Conservation (phyloP, 2,329 filamentous ascomycete genomes). For the Penicillium paneum region DNA sequence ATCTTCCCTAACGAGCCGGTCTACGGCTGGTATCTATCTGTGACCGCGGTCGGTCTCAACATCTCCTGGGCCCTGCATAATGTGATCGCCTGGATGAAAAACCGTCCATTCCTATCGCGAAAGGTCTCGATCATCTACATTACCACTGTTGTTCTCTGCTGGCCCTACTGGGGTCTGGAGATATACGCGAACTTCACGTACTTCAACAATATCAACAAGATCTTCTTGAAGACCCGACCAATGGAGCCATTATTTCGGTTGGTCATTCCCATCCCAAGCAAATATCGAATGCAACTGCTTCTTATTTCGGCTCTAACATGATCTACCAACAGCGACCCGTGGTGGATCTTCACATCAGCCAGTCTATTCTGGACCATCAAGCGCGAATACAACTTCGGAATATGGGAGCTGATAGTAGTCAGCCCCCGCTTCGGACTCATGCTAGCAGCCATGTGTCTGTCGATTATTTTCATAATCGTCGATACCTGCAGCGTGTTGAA, state of each 20-base stretch:
- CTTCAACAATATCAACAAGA: conserved; percentile 54
- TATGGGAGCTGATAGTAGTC: conserved; percentile 56
- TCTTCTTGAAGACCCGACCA: conserved; percentile 57
- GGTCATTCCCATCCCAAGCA: not conserved
- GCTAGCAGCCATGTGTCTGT: conserved; percentile 59
- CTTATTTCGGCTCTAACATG: not conserved
- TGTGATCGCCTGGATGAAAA: conserved; percentile 66
- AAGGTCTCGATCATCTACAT: conserved; percentile 56
- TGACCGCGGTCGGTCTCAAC: conserved; percentile 59
- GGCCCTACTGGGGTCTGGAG: conserved; percentile 64
- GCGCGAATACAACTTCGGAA: conserved; percentile 57
- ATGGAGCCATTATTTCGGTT: conserved; percentile 60
- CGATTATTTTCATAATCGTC: conserved; percentile 58
- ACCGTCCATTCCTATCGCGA: conserved; percentile 56
- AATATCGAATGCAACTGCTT: not conserved
- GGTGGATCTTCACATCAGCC: conserved; percentile 64
- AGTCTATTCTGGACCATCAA: conserved; percentile 63
- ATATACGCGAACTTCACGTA: conserved; percentile 65
- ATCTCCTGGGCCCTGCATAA: conserved; percentile 64
- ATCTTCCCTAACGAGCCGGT: conserved; percentile 55
- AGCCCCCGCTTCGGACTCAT: conserved; percentile 65
- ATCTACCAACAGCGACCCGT: conserved; percentile 52
- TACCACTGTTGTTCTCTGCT: conserved; percentile 55
- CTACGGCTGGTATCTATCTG: conserved; percentile 63
- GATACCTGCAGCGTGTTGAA: conserved; percentile 60